Conservation (phyloP, 1,139 yeast genomes). For the Geotrichum candidum region DNA sequence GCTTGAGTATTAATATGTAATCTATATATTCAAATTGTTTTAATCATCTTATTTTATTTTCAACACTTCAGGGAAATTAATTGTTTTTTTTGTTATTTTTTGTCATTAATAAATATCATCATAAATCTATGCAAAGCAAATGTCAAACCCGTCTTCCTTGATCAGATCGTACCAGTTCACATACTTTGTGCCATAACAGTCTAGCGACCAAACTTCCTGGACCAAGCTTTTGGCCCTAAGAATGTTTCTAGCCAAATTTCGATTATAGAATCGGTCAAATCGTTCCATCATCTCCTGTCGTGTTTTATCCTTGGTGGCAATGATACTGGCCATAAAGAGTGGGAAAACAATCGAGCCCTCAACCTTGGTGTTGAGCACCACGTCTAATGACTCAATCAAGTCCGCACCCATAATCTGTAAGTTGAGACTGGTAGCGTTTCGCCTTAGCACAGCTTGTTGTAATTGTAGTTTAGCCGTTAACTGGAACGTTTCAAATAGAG, state of each 20-base stretch:
- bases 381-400: constrained; percentile 52
- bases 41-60: background rate
- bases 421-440: constrained; percentile 60
- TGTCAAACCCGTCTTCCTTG: constrained; percentile 66
- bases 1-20: constrained; percentile 1
- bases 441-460: constrained; percentile 54
- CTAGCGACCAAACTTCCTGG: constrained; percentile 52
- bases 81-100: background rate
- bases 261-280: constrained; percentile 50
- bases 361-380: constrained; percentile 58
- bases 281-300: constrained; percentile 48
- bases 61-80: background rate
- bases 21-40: background rate
- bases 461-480: constrained; percentile 63
- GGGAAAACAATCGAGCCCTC: constrained; percentile 74
- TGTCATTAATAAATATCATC: background rate
- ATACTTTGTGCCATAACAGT: constrained; percentile 43
- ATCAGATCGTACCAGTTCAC: constrained; percentile 67
- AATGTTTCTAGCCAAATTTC: constrained; percentile 66
- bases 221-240: constrained; percentile 54
- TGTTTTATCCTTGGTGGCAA: constrained; percentile 44
- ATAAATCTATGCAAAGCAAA: constrained; percentile 55
- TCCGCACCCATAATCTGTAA: constrained; percentile 55
- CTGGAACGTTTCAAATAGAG: constrained; percentile 68
- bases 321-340: constrained; percentile 68